Evolutionary conservation across 2,329 filamentous ascomycete genomes (phyloP).

Genomic region (Cercospora zeina): DNA sequence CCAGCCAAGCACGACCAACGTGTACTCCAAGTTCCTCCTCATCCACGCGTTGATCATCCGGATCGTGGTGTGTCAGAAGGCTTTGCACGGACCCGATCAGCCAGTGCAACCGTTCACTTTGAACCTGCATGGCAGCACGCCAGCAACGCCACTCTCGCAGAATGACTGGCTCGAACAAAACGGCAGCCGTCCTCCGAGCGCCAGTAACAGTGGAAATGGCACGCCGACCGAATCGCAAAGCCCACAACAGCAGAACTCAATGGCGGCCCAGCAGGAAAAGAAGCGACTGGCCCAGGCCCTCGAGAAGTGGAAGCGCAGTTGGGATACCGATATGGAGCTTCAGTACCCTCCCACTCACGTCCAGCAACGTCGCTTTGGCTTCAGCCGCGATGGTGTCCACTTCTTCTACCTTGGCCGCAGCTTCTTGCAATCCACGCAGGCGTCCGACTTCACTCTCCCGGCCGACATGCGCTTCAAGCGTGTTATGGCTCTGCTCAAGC

Average conservation of each 20-base stretch:
- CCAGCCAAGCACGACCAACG: conserved; percentile 65
- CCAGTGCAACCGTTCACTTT: conserved; percentile 35
- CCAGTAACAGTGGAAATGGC: conserved; percentile 42
- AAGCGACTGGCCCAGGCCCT: conserved; percentile 56
- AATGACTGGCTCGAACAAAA: conserved; percentile 59
- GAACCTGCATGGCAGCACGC: conserved; percentile 44
- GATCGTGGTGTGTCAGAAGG: conserved; percentile 56
- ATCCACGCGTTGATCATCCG: conserved; percentile 68
- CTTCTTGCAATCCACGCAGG: conserved; percentile 57
- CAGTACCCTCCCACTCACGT: conserved; percentile 62
- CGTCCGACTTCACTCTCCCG: conserved; percentile 54
- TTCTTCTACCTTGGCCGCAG: conserved; percentile 72
- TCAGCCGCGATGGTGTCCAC: conserved; percentile 69
- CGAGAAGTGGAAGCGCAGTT: conserved; percentile 70
- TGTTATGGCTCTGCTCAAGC: conserved; percentile 62
- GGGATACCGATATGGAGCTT: conserved; percentile 68
- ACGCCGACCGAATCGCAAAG: conserved; percentile 47
- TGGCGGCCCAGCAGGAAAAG: conserved; percentile 52
- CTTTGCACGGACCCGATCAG: conserved; percentile 36
- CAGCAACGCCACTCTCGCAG: conserved; percentile 59
- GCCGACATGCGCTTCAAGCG: conserved; percentile 61
- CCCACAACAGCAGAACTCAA: conserved; percentile 46
- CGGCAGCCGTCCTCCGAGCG: conserved; percentile 31
- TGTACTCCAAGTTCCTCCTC: conserved; percentile 72
- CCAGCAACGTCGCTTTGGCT: conserved; percentile 63